A percentile compares a stretch with the other conserved stretches of the same genome.
Evolutionary conservation across 129 eudicot genomes (phyloP).

Genomic region (Artemisia annua): DNA sequence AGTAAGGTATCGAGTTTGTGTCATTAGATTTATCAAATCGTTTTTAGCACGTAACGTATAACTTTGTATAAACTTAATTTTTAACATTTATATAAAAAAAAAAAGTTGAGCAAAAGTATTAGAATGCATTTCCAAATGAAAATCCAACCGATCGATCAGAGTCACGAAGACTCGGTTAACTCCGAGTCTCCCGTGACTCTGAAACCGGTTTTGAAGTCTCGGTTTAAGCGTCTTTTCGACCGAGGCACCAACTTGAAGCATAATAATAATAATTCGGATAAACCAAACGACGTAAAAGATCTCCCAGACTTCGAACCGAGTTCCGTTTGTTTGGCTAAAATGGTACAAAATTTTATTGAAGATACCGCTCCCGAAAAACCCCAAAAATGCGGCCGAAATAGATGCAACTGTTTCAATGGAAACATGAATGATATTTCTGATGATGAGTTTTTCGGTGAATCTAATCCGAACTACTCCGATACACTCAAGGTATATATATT

Average conservation of each 20-base stretch:
- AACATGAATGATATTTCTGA: constrained; percentile 71
- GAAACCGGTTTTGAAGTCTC: constrained; percentile 71
- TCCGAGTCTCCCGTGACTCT: constrained; percentile 34
- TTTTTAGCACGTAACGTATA: constrained; percentile 14
- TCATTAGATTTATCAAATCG: neutral
- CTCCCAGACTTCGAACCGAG: constrained; percentile 15
- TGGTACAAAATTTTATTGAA: constrained; percentile 84
- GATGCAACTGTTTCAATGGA: constrained; percentile 86
- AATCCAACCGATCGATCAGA: constrained; percentile 70
- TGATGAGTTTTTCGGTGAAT: constrained; percentile 54
- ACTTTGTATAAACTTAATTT: neutral
- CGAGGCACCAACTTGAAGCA: constrained; percentile 49
- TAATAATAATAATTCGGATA: constrained; percentile 49
- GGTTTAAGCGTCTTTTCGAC: constrained; percentile 79
- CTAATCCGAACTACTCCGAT: constrained; percentile 37
- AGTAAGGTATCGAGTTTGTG: constrained; percentile 16
- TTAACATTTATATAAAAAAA: neutral
- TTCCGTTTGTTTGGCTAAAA: constrained; percentile 77
- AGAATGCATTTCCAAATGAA: constrained; percentile 81
- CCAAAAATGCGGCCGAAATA: constrained; percentile 61
- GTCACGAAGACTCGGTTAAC: constrained; percentile 38
- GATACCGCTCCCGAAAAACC: constrained; percentile 62
- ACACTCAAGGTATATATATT: constrained; percentile 75
- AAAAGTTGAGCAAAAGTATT: constrained; percentile 7
- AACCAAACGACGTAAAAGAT: constrained; percentile 16